A percentile compares a stretch with the other conserved stretches of the same genome.
Evolutionary conservation across 2,329 filamentous ascomycete genomes (phyloP).

Genomic region (Venturia oleaginea): DNA sequence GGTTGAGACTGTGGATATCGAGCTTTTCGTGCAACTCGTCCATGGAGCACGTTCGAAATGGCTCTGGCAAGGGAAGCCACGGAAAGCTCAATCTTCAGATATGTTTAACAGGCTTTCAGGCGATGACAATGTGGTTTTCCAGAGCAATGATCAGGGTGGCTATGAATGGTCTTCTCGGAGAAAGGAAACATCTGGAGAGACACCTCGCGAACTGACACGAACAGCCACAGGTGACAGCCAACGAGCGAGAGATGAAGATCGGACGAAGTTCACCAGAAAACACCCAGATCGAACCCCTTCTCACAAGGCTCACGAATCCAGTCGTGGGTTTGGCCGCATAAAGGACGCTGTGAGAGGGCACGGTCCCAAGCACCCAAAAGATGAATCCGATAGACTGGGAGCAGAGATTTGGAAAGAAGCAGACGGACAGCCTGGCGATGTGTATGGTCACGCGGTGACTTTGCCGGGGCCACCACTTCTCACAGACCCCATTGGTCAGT

Average conservation of each 20-base stretch:
- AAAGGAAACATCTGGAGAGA: constrained; percentile 27
- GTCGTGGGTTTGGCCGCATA: constrained; percentile 64
- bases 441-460: background rate
- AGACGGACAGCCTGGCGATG: constrained; percentile 17
- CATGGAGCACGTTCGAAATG: constrained; percentile 81
- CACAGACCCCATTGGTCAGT: constrained; percentile 6
- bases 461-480: background rate
- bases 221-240: constrained; percentile 1
- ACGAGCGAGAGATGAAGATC: constrained; percentile 41
- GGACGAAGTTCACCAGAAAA: background rate
- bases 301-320: constrained; percentile 14
- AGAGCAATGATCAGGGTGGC: constrained; percentile 46
- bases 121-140: constrained; percentile 41
- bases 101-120: constrained; percentile 31
- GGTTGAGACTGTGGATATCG: constrained; percentile 84
- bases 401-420: background rate
- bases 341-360: constrained; percentile 64
- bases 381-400: constrained; percentile 24
- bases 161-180: constrained; percentile 40
- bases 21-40: constrained; percentile 67
- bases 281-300: constrained; percentile 28
- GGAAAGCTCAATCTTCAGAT: constrained; percentile 41
- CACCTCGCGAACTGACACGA: background rate
- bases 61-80: constrained; percentile 87
- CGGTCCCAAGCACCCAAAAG: constrained; percentile 28